These are phyloP conservation scores for Rubia balearica DNA, from an alignment of 305 asterid genomes.

Conservation along the genomic window DNA sequence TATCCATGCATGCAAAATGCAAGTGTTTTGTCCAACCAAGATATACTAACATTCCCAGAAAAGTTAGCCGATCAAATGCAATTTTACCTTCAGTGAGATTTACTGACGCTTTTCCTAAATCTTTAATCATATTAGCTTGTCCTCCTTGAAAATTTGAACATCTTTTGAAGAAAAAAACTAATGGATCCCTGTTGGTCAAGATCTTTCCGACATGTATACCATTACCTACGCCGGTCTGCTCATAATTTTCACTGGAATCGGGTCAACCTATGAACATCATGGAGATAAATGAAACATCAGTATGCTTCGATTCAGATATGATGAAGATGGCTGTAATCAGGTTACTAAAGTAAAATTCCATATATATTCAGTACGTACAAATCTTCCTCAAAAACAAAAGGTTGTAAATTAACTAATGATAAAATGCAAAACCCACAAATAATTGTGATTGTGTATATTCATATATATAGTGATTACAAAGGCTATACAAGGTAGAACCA, in stretches of 20 bases:
- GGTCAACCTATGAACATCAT: conserved; percentile 31
- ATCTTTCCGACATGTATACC: conserved; percentile 34
- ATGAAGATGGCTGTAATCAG: too few relatives aligned
- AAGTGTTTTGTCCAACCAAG: neutral
- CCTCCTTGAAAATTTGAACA: conserved; percentile 12
- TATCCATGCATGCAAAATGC: conserved; percentile 46
- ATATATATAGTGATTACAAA: too few relatives aligned
- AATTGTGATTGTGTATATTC: too few relatives aligned
- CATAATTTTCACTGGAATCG: conserved; percentile 26
- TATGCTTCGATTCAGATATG: neutral
- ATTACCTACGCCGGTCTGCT: conserved; percentile 30
- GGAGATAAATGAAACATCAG: conserved; percentile 1
- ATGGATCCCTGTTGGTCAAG: conserved; percentile 18
- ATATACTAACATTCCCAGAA: neutral
- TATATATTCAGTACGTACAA: too few relatives aligned
- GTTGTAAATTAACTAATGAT: too few relatives aligned
- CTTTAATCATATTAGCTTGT: conserved; percentile 14
- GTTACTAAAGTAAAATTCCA: neutral
- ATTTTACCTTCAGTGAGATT: conserved; percentile 17
- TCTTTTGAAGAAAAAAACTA: conserved; percentile 22
- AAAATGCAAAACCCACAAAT: too few relatives aligned
- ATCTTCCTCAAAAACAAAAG: too few relatives aligned
- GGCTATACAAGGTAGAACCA: too few relatives aligned
- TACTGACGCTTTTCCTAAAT: conserved; percentile 11
- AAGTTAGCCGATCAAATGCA: neutral